These are phyloP conservation scores for Phaseolus lunatus DNA, from an alignment of 306 rosid species.

Conservation along the genomic window DNA sequence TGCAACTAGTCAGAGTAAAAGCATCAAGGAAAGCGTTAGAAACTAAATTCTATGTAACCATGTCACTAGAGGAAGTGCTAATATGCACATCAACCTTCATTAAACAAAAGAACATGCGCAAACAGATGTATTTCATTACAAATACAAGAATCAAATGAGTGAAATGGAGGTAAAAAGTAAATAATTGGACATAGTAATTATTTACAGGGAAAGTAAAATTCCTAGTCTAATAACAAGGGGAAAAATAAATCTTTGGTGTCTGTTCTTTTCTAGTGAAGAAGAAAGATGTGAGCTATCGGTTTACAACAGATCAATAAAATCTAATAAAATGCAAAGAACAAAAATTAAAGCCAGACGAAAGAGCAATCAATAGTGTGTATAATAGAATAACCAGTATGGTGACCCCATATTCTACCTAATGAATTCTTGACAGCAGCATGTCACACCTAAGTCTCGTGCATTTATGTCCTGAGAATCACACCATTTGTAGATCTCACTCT, in stretches of 20 bases:
- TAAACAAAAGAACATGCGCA: constrained; percentile 21
- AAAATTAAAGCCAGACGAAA: constrained; percentile 11
- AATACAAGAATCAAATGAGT: neutral
- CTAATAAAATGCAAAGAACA: constrained; percentile 35
- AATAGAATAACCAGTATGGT: constrained; percentile 41
- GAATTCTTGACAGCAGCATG: constrained; percentile 30
- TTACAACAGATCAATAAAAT: constrained; percentile 29
- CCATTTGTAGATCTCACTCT: constrained; percentile 39
- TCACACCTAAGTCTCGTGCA: constrained; percentile 18
- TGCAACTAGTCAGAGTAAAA: neutral
- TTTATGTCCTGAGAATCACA: constrained; percentile 35
- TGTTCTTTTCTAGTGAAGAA: constrained; percentile 3
- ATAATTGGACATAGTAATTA: constrained; percentile 11
- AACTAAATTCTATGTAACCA: constrained; percentile 3
- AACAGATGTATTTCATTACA: constrained; percentile 5
- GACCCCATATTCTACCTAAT: constrained; percentile 10
- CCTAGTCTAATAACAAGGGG: constrained; percentile 10
- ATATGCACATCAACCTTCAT: constrained; percentile 16
- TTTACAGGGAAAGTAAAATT: constrained; percentile 5
- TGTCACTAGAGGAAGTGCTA: constrained; percentile 14
- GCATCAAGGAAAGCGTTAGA: constrained; percentile 8
- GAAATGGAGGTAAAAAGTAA: constrained; percentile 4
- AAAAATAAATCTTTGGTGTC: constrained; percentile 13
- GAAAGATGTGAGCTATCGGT: constrained; percentile 25
- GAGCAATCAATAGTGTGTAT: constrained; percentile 19